A percentile compares a stretch with the other conserved stretches of the same genome.
phyloP scores from a whole-genome alignment of 1,139 yeast genomes.

The Candida glucosophila region DNA sequence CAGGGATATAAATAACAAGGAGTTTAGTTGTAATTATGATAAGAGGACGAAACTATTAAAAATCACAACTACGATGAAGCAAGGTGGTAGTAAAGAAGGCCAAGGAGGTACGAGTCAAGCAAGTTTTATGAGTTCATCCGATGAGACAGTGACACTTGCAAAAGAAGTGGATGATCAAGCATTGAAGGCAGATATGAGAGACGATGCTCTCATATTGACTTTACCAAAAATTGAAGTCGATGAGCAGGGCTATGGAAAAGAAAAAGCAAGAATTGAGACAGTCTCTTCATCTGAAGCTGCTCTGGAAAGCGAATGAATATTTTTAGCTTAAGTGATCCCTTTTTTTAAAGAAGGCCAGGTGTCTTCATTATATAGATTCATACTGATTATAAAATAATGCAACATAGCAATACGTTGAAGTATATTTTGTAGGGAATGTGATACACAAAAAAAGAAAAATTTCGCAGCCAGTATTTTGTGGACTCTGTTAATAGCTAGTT shows the following conservation, averaged over 20 bases:
- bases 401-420: no score
- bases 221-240: constrained; percentile 19
- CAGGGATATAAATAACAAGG: constrained; percentile 13
- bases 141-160: constrained; percentile 15
- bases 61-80: constrained; percentile 11
- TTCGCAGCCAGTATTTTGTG: no score
- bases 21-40: constrained; percentile 16
- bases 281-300: no score
- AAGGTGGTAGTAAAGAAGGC: constrained; percentile 7
- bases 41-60: constrained; percentile 17
- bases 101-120: constrained; percentile 9
- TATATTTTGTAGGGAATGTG: no score
- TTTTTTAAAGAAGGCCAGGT: no score
- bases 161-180: constrained; percentile 15
- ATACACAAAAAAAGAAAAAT: no score
- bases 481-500: no score
- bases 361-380: no score
- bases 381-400: no score
- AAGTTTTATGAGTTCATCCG: constrained; percentile 11
- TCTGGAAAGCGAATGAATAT: no score
- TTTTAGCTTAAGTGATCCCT: no score
- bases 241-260: constrained; percentile 9
- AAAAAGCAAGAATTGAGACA: constrained; percentile 7
- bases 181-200: constrained; percentile 13
- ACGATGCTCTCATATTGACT: constrained; percentile 12